Base-by-base conservation (phyloP, 1,284 basidiomycete species). In the Gymnopus androsaceus region DNA sequence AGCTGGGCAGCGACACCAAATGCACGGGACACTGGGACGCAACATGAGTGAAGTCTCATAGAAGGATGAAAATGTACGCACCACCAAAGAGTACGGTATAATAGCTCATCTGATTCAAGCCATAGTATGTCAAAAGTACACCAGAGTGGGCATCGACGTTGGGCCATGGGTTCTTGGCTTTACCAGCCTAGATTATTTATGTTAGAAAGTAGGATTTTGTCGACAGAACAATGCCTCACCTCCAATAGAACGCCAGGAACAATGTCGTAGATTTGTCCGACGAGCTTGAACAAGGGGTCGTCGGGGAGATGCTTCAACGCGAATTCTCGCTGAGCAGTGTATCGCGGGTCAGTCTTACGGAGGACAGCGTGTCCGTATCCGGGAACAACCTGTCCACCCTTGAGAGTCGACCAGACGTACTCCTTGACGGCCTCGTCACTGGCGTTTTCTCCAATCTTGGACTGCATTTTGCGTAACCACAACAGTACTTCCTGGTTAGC, bases 141-240 rank as follows among this genome's bases (percentile, higher is more conserved):
- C 96, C 96, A 33, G 95, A 98, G 78, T 95, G 94, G 57, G 96
- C 94, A 73, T 98, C 95, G 59, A 98, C 95, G 74, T 98, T 97
- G 51, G 92, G 91, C 88, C 89, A 91, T 5, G 90, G 88, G 78
- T 90, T 96, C 85, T 95, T 95, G 59, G 92, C 93, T 76, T 95
- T 95, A 66, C 93, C 93, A 66, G 93, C 92, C 84, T 82, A n/a
- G 51, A 31, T 30, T 5, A 37, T n/a, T 44, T 38, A 42, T 34
- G 41, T 59, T 17, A 57, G 44, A 30, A 46, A 44, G 44, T 28
- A 55, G 23, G 27, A 34, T n/a, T 15, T 8, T 0, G 19, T 40
- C 15, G 42, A 19, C 41, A 58, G 58, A 36, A 44, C 48, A 25
- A 17, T 54, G 6, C 30, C 69, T 17, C 46, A 85, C 85, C 82